A percentile compares a stretch with the other conserved stretches of the same genome.
These are phyloP conservation scores for Oryza brachyantha DNA, from an alignment of 176 grass and related monocot genomes.

Conservation along the genomic window DNA sequence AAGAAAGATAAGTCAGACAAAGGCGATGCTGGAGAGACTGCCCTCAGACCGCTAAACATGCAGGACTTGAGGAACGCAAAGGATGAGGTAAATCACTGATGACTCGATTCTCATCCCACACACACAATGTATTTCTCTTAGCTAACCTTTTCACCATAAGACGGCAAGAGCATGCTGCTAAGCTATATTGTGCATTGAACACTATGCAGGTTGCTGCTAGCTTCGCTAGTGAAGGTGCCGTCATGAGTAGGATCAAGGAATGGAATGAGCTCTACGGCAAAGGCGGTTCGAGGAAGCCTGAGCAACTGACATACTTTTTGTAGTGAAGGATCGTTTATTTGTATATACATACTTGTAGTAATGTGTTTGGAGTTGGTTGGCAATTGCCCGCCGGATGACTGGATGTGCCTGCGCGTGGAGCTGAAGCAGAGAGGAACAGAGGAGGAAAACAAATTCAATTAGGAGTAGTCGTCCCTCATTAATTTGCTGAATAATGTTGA, in stretches of 20 bases:
- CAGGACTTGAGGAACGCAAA: constrained; percentile 81
- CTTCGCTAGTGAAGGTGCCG: constrained; percentile 54
- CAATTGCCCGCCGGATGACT: background rate
- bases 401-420: background rate
- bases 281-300: constrained; percentile 74
- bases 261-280: constrained; percentile 90
- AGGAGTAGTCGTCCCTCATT: background rate
- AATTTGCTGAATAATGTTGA: constrained; percentile 6
- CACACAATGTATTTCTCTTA: background rate
- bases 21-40: constrained; percentile 11
- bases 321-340: constrained; percentile 31
- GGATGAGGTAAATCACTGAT: constrained; percentile 53
- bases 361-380: constrained; percentile 5
- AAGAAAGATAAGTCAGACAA: background rate
- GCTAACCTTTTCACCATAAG: background rate
- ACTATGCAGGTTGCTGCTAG: constrained; percentile 58
- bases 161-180: background rate
- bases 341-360: background rate
- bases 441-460: background rate
- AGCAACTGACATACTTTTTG: constrained; percentile 74
- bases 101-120: background rate
- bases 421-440: background rate
- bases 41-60: constrained; percentile 79
- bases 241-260: constrained; percentile 70
- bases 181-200: background rate